Percentiles rank a stretch among this genome's conserved stretches.
phyloP scores from a whole-genome alignment of 208 protist species.

The Herpetomonas samuelpessoai region DNA sequence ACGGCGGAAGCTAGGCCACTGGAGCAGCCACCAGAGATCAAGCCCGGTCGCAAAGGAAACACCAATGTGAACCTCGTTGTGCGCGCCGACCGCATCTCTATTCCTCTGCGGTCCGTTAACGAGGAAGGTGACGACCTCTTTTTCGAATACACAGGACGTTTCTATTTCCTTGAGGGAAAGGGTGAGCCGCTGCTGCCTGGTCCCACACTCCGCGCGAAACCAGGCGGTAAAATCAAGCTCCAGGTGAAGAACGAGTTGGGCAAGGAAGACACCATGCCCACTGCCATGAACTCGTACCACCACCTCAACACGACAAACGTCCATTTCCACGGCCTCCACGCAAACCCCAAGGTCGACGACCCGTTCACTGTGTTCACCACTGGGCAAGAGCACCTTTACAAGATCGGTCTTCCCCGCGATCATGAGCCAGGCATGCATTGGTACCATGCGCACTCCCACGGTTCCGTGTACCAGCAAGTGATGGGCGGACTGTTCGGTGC shows the following conservation, averaged over 20 bases:
- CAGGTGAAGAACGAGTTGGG: conserved; percentile 59
- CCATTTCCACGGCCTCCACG: conserved; percentile 85
- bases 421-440: conserved; percentile 82
- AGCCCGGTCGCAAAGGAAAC: conserved; percentile 27
- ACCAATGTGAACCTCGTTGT: conserved; percentile 56
- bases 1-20: conserved; percentile 15
- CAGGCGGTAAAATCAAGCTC: conserved; percentile 69
- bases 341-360: conserved; percentile 61
- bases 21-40: conserved; percentile 19
- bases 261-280: conserved; percentile 14
- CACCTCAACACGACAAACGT: conserved; percentile 76
- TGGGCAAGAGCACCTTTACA: conserved; percentile 53
- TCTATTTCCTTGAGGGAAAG: conserved; percentile 38
- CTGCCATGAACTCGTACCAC: conserved; percentile 58
- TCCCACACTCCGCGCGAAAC: conserved; percentile 52
- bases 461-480: conserved; percentile 62
- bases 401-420: conserved; percentile 55
- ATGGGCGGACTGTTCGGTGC: conserved; percentile 83
- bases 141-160: conserved; percentile 73
- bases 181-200: conserved; percentile 51
- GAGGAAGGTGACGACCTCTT: conserved; percentile 22
- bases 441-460: conserved; percentile 86
- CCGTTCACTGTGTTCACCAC: conserved; percentile 51
- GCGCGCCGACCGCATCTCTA: conserved; percentile 23
- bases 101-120: conserved; percentile 34